Conservation (phyloP, 805 yeast genomes). For the Debaryomyces prosopidis region DNA sequence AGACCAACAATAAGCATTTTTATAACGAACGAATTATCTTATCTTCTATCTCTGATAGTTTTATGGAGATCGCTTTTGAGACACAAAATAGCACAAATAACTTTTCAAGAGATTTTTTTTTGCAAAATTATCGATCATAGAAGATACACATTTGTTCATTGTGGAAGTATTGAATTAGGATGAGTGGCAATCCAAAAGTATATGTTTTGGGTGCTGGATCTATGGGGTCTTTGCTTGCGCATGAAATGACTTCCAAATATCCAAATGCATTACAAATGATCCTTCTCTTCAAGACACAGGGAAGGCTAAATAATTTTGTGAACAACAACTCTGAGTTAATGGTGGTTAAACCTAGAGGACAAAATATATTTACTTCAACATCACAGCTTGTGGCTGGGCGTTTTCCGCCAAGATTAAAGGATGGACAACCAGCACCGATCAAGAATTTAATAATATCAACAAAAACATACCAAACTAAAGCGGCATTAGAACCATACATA, state of each 20-base stretch:
- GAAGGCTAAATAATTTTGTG: conserved; percentile 41
- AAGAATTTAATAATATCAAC: conserved; percentile 71
- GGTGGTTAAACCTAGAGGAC: conserved; percentile 19
- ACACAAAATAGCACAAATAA: not conserved
- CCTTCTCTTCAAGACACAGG: conserved; percentile 38
- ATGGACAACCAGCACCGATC: conserved; percentile 27
- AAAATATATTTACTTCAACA: conserved; percentile 13
- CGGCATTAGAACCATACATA: conserved; percentile 59
- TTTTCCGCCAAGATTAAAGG: conserved; percentile 15
- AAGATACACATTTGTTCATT: too few relatives aligned
- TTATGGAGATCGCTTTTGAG: not conserved
- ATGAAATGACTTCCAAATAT: conserved; percentile 39
- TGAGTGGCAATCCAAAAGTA: conserved; percentile 16
- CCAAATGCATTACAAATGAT: conserved; percentile 42
- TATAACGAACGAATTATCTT: not conserved
- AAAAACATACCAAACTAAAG: conserved; percentile 71
- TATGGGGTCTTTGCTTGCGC: conserved; percentile 52
- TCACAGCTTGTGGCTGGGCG: conserved; percentile 21
- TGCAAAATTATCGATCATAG: too few relatives aligned
- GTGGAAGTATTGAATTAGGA: not conserved
- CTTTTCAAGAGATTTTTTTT: too few relatives aligned
- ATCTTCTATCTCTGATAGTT: not conserved
- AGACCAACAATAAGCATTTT: conserved; percentile 85
- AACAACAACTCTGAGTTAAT: conserved; percentile 40
- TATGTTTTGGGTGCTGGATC: conserved; percentile 55